Conservation (phyloP, 768 basidiomycete genomes). For the Naganishia onofrii region DNA sequence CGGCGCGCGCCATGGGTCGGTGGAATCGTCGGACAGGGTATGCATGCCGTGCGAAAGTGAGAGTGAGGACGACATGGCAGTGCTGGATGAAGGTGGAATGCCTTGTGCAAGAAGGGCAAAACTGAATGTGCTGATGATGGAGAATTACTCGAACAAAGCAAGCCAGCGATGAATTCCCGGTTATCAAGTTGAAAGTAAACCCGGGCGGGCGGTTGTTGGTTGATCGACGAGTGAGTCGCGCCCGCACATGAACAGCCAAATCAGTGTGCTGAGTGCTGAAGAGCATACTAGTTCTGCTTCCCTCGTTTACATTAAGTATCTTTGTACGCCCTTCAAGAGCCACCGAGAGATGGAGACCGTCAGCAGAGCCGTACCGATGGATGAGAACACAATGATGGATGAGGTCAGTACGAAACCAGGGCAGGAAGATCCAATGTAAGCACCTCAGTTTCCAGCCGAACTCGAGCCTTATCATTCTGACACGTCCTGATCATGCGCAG, state of each 20-base stretch:
- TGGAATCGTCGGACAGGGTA: neutral
- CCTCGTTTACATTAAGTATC: neutral
- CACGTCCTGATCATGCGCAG: neutral
- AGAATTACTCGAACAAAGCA: no score
- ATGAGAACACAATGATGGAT: neutral
- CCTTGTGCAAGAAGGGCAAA: neutral
- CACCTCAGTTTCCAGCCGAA: neutral
- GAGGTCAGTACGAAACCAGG: neutral
- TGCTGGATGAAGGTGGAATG: no score
- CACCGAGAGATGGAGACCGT: neutral
- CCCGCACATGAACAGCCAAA: neutral
- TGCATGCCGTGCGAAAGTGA: neutral
- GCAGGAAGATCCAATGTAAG: conserved; percentile 7
- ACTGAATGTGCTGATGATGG: no score
- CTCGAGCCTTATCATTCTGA: no score
- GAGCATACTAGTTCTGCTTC: neutral
- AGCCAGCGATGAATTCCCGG: neutral
- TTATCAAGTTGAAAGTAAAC: neutral
- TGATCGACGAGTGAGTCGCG: neutral
- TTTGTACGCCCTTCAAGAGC: no score
- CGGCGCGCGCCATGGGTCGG: conserved; percentile 1
- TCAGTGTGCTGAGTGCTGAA: neutral
- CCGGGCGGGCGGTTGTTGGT: no score
- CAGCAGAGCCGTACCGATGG: neutral
- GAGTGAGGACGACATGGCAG: neutral